Evolutionary conservation across 2,329 filamentous ascomycete genomes (phyloP), one percentile per base, ranked within the genome.

Genomic region (Juglanconis sp.): DNA sequence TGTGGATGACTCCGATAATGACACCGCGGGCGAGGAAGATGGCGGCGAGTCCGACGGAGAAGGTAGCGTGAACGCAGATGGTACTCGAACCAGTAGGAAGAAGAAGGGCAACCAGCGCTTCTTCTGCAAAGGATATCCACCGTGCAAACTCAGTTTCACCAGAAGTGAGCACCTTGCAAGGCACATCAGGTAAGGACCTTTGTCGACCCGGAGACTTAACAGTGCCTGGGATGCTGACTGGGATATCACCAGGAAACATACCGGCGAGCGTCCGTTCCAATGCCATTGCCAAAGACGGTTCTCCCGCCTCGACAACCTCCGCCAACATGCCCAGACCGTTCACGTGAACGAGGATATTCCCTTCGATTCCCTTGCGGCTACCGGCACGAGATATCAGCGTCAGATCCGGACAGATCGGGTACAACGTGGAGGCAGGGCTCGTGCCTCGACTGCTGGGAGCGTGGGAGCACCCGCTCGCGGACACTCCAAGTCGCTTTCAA

Each of bases 301-400:
- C 73, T 98, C 95, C 9, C 86, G 94, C 53, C 83, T 98, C 50
- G 94, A 99, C 74, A 99, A 99, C 71, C 79, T 99, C 55, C 87
- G 95, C 61, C 95, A 99, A 72, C 95, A 99, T 80, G 95, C 95
- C 49, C 93, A 97, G 74, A 98, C 95, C 0, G 95, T 99, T 1
- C 95, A 99, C 72, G 90, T 96, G 60, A 97, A 98, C 72, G 95
- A 98, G 73, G 92, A 97, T 60, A 99, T 99, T 38, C 95, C 95
- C 3, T 87, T 88, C 46, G 92, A 97, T 72, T 98, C 95, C 1
- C 83, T 98, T 24, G 95, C 95, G 15, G 95, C 94, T 4, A 95
- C 91, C 1, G 92, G 93, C 31, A 96, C 93, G 8, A 84, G 94
- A 44, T 97, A 96, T 68, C 94, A 97, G 69, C 85, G 94, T 63